Conservation (phyloP, 306 rosid species). For the Vigna hirtella region DNA sequence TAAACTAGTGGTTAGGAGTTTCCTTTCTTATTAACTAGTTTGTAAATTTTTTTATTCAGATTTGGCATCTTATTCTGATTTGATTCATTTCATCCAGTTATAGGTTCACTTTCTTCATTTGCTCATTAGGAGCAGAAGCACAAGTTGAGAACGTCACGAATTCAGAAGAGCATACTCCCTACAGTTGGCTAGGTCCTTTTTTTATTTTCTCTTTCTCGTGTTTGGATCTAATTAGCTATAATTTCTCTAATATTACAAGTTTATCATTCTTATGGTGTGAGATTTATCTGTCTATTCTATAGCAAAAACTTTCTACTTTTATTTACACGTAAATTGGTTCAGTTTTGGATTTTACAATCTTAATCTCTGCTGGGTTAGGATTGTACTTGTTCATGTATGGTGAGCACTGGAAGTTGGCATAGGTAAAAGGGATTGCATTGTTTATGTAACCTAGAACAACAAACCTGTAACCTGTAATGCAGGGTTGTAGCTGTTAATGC, state of each 20-base stretch:
- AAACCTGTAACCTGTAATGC: no score
- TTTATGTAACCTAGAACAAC: no score
- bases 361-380: neutral
- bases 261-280: constrained; percentile 22
- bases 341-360: no score
- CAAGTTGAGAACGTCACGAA: constrained; percentile 75
- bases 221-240: constrained; percentile 15
- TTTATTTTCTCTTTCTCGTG: neutral
- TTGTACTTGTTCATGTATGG: constrained; percentile 16
- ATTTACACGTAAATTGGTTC: neutral
- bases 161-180: constrained; percentile 85
- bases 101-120: no score
- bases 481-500: no score
- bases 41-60: no score
- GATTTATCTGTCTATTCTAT: constrained; percentile 24
- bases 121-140: constrained; percentile 63
- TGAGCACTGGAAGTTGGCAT: constrained; percentile 13
- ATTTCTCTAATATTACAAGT: constrained; percentile 15
- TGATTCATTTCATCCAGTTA: no score
- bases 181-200: constrained; percentile 82
- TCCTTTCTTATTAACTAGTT: no score
- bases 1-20: no score
- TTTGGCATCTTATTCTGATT: no score
- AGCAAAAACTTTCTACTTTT: constrained; percentile 24
- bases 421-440: neutral